A percentile compares a stretch with the other conserved stretches of the same genome.
Evolutionary conservation across 2,329 filamentous ascomycete genomes (phyloP).

Genomic region (Phaeosphaeria sp.): DNA sequence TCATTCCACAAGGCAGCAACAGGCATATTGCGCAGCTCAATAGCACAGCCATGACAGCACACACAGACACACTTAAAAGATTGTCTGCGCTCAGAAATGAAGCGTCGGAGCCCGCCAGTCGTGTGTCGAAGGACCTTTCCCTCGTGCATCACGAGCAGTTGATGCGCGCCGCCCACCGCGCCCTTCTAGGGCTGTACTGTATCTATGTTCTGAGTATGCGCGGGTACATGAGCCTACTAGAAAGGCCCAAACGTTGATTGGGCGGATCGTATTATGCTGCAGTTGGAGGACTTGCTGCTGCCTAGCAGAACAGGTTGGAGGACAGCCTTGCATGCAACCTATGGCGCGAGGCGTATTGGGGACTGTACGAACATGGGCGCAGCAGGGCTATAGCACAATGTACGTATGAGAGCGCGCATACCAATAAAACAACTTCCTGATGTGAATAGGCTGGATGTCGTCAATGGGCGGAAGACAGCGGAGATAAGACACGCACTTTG

Average conservation of each 20-base stretch:
- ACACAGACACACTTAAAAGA: neutral
- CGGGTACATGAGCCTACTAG: neutral
- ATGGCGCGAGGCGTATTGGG: neutral
- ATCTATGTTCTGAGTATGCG: neutral
- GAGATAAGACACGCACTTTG: neutral
- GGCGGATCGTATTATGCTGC: neutral
- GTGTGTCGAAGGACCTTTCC: neutral
- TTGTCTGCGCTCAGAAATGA: neutral
- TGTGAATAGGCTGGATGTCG: neutral
- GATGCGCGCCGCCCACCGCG: neutral
- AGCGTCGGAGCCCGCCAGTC: neutral
- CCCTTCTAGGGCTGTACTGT: constrained; percentile 1
- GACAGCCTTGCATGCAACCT: neutral
- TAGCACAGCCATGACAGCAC: neutral
- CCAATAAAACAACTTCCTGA: neutral
- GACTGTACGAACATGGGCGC: neutral
- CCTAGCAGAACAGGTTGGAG: neutral
- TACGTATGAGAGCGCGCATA: neutral
- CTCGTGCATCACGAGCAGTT: neutral
- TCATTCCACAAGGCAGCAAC: neutral
- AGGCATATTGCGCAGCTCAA: neutral
- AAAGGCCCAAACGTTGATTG: neutral
- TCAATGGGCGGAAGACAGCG: neutral
- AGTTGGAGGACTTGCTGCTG: neutral
- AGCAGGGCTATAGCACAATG: neutral